Conservation (phyloP, 306 rosid species). For the Sechiopsis laciniata region DNA sequence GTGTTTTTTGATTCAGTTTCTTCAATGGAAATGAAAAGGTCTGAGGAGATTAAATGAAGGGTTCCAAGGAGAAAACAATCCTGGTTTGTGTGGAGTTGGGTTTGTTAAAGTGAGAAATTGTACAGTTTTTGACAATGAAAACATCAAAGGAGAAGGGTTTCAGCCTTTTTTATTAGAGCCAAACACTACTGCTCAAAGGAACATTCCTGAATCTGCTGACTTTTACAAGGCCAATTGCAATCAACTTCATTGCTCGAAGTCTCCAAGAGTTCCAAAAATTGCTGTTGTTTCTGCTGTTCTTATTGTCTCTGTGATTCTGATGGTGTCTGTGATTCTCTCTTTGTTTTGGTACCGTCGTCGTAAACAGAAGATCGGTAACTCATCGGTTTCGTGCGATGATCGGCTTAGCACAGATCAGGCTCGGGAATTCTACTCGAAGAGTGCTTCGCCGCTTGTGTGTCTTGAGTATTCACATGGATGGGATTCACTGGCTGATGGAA, state of each 20-base stretch:
- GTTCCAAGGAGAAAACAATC: conserved; percentile 66
- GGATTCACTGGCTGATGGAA: conserved; percentile 54
- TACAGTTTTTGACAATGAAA: conserved; percentile 34
- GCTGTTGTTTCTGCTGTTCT: conserved; percentile 44
- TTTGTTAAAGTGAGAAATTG: conserved; percentile 53
- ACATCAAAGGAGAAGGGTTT: conserved; percentile 26
- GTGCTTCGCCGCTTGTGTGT: conserved; percentile 75
- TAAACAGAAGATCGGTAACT: conserved; percentile 63
- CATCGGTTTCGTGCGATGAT: conserved; percentile 46
- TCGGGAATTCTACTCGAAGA: conserved; percentile 48
- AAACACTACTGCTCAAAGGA: conserved; percentile 22
- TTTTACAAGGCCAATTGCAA: conserved; percentile 33
- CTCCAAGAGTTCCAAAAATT: conserved; percentile 40
- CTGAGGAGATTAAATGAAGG: conserved; percentile 53
- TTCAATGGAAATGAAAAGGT: conserved; percentile 37
- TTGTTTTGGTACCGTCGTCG: conserved; percentile 48
- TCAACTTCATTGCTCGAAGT: conserved; percentile 45
- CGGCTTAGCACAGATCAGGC: conserved; percentile 59
- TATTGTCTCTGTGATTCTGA: conserved; percentile 33
- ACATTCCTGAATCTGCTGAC: conserved; percentile 52
- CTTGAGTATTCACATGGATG: conserved; percentile 70
- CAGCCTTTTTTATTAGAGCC: conserved; percentile 26
- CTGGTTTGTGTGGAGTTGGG: conserved; percentile 62
- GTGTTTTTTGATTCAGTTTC: conserved; percentile 9
- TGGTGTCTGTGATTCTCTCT: conserved; percentile 36